Percentiles rank a stretch among this genome's conserved stretches.
phyloP scores from a whole-genome alignment of 2,329 filamentous ascomycete genomes.

The Fusarium fujikuroi region DNA sequence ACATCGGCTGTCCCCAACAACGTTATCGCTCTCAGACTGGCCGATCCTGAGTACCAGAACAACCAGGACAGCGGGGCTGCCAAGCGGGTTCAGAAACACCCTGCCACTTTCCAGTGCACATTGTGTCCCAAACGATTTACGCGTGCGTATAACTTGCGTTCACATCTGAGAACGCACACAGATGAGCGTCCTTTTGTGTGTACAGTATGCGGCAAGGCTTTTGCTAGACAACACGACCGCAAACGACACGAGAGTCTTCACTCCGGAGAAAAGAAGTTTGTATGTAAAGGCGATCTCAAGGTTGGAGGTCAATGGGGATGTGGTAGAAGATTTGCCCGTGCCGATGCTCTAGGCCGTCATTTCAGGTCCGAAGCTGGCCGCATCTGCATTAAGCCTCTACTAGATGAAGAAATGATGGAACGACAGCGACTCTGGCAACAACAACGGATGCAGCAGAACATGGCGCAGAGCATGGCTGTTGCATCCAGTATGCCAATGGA shows the following conservation, averaged over 20 bases:
- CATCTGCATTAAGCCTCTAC: conserved; percentile 95
- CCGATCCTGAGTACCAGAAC: conserved; percentile 85
- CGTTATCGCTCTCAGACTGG: conserved; percentile 85
- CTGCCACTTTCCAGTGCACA: conserved; percentile 94
- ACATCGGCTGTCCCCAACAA: conserved; percentile 72
- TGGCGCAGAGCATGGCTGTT: conserved; percentile 68
- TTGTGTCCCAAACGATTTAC: conserved; percentile 97
- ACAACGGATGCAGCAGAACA: conserved; percentile 73
- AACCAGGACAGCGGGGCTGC: conserved; percentile 68
- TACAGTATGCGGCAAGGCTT: conserved; percentile 95
- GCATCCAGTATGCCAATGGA: conserved; percentile 68
- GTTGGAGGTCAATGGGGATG: conserved; percentile 90
- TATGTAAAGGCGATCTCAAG: conserved; percentile 92
- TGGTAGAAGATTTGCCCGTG: conserved; percentile 90
- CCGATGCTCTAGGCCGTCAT: conserved; percentile 92
- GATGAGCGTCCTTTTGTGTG: conserved; percentile 98
- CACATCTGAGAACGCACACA: conserved; percentile 94
- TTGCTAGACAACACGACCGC: conserved; percentile 95
- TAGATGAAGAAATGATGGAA: conserved; percentile 92
- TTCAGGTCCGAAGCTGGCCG: conserved; percentile 96
- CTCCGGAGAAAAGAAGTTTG: conserved; percentile 98
- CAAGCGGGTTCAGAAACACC: conserved; percentile 96
- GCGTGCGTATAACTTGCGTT: conserved; percentile 93
- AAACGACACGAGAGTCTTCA: conserved; percentile 97
- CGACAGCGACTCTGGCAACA: conserved; percentile 80